Percentiles rank a stretch among this genome's conserved stretches.
These are phyloP conservation scores for Macrotyloma uniflorum DNA, from an alignment of 306 rosid species.

Conservation along the genomic window DNA sequence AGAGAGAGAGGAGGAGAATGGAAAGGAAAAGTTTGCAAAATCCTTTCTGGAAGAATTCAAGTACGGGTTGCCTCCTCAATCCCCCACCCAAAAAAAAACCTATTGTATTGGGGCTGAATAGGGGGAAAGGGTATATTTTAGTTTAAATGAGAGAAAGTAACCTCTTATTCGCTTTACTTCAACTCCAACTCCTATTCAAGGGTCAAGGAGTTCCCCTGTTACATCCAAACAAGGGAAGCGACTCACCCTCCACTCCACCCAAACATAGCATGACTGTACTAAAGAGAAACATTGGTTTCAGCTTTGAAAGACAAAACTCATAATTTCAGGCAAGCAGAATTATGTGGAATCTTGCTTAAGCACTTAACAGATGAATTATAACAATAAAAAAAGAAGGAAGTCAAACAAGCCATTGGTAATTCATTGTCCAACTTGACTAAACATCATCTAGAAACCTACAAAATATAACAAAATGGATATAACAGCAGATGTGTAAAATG, in stretches of 20 bases:
- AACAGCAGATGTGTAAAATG: conserved; percentile 38
- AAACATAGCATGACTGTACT: conserved; percentile 11
- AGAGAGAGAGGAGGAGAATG: too few species aligned
- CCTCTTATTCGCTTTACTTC: neutral
- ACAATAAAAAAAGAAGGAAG: conserved; percentile 6
- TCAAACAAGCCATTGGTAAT: conserved; percentile 42
- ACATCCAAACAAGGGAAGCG: conserved; percentile 12
- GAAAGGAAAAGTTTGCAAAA: too few species aligned
- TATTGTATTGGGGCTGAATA: neutral
- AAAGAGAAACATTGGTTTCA: conserved; percentile 3
- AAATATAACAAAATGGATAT: conserved; percentile 60
- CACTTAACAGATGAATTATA: conserved; percentile 24
- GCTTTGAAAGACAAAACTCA: conserved; percentile 11
- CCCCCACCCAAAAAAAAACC: neutral
- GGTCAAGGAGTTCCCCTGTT: neutral
- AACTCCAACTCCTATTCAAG: conserved; percentile 17
- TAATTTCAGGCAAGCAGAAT: conserved; percentile 28
- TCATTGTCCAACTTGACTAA: conserved; percentile 46
- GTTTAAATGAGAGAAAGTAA: neutral
- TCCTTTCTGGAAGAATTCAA: neutral
- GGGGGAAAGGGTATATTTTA: neutral
- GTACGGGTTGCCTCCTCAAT: neutral
- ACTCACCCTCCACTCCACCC: conserved; percentile 28
- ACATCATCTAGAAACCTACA: conserved; percentile 54
- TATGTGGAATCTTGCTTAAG: conserved; percentile 25